phyloP scores from a whole-genome alignment of 179 eudicot species.

The Drosera spatulata region DNA sequence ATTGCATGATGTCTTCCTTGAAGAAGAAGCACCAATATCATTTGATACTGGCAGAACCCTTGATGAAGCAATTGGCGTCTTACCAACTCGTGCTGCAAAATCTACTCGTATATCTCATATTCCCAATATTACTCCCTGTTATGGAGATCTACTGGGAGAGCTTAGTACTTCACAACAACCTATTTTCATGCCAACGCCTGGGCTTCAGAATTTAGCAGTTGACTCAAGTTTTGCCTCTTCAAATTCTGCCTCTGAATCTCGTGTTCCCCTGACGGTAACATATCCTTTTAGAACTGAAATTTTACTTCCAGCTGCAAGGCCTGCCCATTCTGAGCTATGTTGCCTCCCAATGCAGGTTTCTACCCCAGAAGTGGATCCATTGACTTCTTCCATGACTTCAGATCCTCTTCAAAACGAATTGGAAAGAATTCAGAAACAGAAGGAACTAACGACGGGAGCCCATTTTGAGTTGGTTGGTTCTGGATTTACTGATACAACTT shows the following conservation, averaged over 20 bases:
- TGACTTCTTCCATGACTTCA: constrained; percentile 3
- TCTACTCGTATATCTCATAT: constrained; percentile 1
- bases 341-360: constrained; percentile 7
- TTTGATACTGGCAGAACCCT: background rate
- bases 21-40: background rate
- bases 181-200: background rate
- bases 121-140: constrained; percentile 2
- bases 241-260: too few species aligned
- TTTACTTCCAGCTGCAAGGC: constrained; percentile 11
- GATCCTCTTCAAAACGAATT: constrained; percentile 60
- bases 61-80: background rate
- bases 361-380: constrained; percentile 4
- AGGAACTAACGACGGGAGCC: constrained; percentile 18
- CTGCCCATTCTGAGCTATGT: constrained; percentile 6
- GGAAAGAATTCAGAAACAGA: constrained; percentile 40
- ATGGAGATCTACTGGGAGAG: constrained; percentile 7
- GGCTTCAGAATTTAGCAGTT: background rate
- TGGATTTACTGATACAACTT: background rate
- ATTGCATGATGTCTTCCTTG: too few species aligned
- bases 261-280: constrained; percentile 1
- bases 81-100: constrained; percentile 6
- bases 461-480: constrained; percentile 41
- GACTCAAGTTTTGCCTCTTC: constrained; percentile 4
- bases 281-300: constrained; percentile 7
- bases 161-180: constrained; percentile 2